Evolutionary conservation across 768 basidiomycete genomes (phyloP).

Genomic region (Auricularia auricula-judae): DNA sequence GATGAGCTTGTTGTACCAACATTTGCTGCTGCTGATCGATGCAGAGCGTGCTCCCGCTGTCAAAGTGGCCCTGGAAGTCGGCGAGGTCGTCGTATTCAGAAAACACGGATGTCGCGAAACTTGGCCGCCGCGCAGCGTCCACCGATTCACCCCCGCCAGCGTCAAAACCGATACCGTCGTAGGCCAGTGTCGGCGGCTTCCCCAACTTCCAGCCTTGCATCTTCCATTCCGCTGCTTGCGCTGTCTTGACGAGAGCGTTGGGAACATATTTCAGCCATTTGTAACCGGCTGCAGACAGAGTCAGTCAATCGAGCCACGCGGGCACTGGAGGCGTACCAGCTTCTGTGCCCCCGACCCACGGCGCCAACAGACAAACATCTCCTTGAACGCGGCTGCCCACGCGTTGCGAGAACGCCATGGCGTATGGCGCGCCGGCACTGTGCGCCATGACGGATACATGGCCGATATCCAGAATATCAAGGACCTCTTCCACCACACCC

Average conservation of each 20-base stretch:
- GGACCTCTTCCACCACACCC: conserved; percentile 78
- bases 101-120: conserved; percentile 59
- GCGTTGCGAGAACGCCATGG: conserved; percentile 74
- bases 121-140: conserved; percentile 48
- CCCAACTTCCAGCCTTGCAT: conserved; percentile 96
- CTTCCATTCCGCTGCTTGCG: conserved; percentile 95
- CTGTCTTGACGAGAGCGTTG: conserved; percentile 83
- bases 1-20: conserved; percentile 3
- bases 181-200: conserved; percentile 79
- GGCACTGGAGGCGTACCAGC: conserved; percentile 45
- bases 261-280: conserved; percentile 97
- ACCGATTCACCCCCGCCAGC: conserved; percentile 25
- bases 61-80: conserved; percentile 81
- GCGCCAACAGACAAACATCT: conserved; percentile 79
- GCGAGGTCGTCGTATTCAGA: conserved; percentile 83
- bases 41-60: conserved; percentile 65
- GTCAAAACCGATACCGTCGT: conserved; percentile 78
- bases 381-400: conserved; percentile 68
- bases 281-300: conserved; percentile 50
- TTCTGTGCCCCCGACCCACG: conserved; percentile 92
- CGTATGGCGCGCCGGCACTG: conserved; percentile 92
- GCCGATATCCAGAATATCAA: conserved; percentile 65
- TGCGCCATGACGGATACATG: conserved; percentile 89
- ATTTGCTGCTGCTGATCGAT: conserved; percentile 19
- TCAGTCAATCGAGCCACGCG: conserved; percentile 10